Percentiles rank a stretch among this genome's conserved stretches.
phyloP scores from a whole-genome alignment of 176 grass and related monocot genomes.

The Bothriochloa decipiens region DNA sequence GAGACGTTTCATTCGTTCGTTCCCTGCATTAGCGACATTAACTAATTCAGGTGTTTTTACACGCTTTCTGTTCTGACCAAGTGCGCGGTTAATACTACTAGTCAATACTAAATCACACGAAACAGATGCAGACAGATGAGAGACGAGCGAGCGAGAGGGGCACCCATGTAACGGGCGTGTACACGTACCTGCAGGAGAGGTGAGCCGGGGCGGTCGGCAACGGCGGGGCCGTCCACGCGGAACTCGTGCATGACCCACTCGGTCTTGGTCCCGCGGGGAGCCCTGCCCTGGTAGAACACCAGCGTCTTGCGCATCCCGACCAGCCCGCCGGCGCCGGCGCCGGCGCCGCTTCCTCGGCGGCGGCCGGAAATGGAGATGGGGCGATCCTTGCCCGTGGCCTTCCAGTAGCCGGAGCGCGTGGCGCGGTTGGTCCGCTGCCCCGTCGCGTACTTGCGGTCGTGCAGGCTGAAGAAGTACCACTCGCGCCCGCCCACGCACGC shows the following conservation, averaged over 20 bases:
- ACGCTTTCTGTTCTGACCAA: not conserved
- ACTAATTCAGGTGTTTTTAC: not conserved
- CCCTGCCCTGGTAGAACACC: slow-evolving; percentile 80
- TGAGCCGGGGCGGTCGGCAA: slow-evolving; percentile 28
- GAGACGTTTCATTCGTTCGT: not conserved
- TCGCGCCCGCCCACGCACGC: slow-evolving; percentile 52
- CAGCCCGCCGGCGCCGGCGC: not conserved
- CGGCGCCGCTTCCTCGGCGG: not conserved
- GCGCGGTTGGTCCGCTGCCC: slow-evolving; percentile 79
- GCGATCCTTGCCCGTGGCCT: slow-evolving; percentile 75
- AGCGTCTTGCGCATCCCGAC: slow-evolving; percentile 89
- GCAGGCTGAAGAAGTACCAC: slow-evolving; percentile 87
- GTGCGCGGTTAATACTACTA: too few species aligned
- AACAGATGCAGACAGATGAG: not conserved
- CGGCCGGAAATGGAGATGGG: slow-evolving; percentile 37
- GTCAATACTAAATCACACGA: not conserved
- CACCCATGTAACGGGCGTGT: not conserved
- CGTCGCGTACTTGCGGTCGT: slow-evolving; percentile 87
- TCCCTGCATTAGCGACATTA: not conserved
- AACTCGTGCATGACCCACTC: slow-evolving; percentile 92
- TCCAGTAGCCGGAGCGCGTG: slow-evolving; percentile 71
- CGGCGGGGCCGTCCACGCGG: slow-evolving; percentile 47
- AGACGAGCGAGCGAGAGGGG: too few species aligned
- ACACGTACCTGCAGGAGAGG: slow-evolving; percentile 19
- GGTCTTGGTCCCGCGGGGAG: slow-evolving; percentile 69